Evolutionary conservation across 164 flowering plant species (phyloP), one percentile per base, ranked within the genome.

Genomic region (Vitis rotundifolia): DNA sequence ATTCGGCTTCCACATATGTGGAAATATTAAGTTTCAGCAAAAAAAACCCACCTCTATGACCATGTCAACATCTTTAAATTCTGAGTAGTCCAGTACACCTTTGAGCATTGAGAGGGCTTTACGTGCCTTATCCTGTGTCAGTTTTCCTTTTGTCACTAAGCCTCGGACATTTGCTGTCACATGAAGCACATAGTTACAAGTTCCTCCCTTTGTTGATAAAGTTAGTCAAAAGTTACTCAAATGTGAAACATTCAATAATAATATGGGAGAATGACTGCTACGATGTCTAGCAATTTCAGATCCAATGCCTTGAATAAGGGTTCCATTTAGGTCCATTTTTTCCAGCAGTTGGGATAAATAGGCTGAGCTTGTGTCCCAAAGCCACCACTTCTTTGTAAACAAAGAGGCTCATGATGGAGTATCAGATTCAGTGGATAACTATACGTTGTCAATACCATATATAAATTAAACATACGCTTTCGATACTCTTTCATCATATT

Each of bases 41-140:
- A 22, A 16, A 62, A 51, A 28, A 44, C 82, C 26, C 48, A 91
- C 99, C 97, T 93, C 99, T 63, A 95, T 93, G 80, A 95, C 98
- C 97, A 95, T 86, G 76, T 95, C 99, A 51, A 90, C 97, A 78
- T 88, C 81, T 71, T 84, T 88, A 75, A 95, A 93, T 63, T 90
- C 97, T n/a, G 94, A 75, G 76, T 95, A 95, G 70, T 95, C 98
- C 79, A 91, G 49, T 54, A 70, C 92, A 72, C 98, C 99, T 85
- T 87, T 91, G 55, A 95, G 82, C 78, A 81, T 73, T 53, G 85
- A 85, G 47, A 93, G 80, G 51, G 91, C 87, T 71, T 86, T 88
- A 47, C 80, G 82, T 54, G 89, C 91, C 77, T 89, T 87, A 50
- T 84, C 91, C 64, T 76, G 78, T 60, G 94, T 70, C 88, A 90